phyloP scores from a whole-genome alignment of 2,329 filamentous ascomycete species.

The Lecanoromycetidae sp. region DNA sequence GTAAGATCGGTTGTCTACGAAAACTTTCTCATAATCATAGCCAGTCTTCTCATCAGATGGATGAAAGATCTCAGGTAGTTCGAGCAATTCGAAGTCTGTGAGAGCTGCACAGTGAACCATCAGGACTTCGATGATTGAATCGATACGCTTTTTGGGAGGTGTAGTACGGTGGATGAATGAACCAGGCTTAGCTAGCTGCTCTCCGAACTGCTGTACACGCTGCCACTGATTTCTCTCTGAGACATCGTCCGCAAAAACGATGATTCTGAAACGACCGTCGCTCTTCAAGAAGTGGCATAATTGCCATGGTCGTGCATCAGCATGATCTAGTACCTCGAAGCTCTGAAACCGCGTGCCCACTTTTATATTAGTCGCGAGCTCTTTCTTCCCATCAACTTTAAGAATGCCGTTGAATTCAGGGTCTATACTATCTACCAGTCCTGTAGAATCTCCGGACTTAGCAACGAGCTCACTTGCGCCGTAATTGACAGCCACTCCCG shows the following conservation, averaged over 20 bases:
- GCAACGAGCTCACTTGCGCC: conserved; percentile 43
- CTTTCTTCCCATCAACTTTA: conserved; percentile 27
- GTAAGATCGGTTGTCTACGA: conserved; percentile 43
- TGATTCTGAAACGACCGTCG: conserved; percentile 29
- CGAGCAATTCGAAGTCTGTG: conserved; percentile 35
- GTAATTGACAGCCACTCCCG: conserved; percentile 48
- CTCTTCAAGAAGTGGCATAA: conserved; percentile 27
- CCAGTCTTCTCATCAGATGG: conserved; percentile 34
- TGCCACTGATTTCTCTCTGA: neutral
- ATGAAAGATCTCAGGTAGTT: conserved; percentile 40
- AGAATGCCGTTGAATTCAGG: conserved; percentile 15
- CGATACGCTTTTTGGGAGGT: conserved; percentile 16
- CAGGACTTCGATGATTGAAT: conserved; percentile 45
- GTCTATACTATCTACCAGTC: conserved; percentile 39
- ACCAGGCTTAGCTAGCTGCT: conserved; percentile 17
- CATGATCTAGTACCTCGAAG: conserved; percentile 48
- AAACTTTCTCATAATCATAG: conserved; percentile 47
- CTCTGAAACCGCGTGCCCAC: conserved; percentile 49
- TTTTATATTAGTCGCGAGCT: conserved; percentile 36
- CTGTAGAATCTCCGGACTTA: conserved; percentile 35
- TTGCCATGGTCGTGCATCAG: conserved; percentile 30
- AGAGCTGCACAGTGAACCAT: conserved; percentile 47
- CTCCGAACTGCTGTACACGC: conserved; percentile 11
- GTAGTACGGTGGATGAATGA: conserved; percentile 25
- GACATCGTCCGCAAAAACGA: conserved; percentile 20